Conservation (phyloP, 345 rosid genomes). For the Bruguiera gymnorhiza region DNA sequence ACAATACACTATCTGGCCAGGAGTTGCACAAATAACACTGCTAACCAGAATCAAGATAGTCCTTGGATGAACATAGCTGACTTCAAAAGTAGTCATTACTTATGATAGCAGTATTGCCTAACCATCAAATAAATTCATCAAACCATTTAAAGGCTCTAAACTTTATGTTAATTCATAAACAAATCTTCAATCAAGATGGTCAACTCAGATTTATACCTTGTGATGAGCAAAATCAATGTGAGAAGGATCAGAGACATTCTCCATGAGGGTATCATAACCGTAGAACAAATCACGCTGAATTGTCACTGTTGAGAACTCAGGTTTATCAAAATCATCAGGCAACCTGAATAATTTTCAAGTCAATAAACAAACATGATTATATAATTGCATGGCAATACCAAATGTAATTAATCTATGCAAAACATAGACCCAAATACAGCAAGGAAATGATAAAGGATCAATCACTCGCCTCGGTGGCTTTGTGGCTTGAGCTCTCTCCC, state of each 20-base stretch:
- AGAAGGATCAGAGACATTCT: constrained; percentile 97
- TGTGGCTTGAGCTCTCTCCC: constrained; percentile 75
- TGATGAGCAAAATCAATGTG: constrained; percentile 98
- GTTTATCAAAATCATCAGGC: constrained; percentile 82
- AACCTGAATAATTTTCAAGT: constrained; percentile 44
- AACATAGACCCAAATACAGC: constrained; percentile 1
- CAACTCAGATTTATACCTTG: constrained; percentile 45
- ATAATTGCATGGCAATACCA: neutral
- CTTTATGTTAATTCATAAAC: neutral
- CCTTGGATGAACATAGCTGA: neutral
- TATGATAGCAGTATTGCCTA: neutral
- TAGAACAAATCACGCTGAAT: constrained; percentile 90
- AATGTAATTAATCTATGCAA: neutral
- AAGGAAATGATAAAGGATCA: constrained; percentile 1
- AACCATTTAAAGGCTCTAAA: neutral
- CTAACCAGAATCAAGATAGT: too few relatives aligned
- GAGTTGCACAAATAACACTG: too few relatives aligned
- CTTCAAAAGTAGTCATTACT: neutral
- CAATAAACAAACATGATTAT: constrained; percentile 5
- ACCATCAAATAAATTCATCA: neutral
- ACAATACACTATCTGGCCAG: too few relatives aligned
- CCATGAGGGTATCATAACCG: constrained; percentile 96
- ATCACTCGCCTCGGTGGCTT: constrained; percentile 75
- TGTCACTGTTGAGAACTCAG: constrained; percentile 80
- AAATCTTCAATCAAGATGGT: constrained; percentile 5